Base-by-base conservation (phyloP, 495 filamentous ascomycete genomes). In the Aspergillus hancockii region DNA sequence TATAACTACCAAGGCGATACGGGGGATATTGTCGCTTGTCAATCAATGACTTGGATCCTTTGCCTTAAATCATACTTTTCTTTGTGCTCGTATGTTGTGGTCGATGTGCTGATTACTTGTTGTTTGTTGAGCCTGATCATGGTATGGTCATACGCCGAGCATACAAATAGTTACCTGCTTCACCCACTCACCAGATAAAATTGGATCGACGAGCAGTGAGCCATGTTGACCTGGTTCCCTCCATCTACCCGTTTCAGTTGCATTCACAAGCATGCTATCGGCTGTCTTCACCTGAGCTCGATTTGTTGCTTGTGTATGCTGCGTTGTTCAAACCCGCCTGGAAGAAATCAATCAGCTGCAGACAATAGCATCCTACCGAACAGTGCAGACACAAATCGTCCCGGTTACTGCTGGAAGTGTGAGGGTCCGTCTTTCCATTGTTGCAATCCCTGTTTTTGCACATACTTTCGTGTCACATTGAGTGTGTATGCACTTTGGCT, bases 261-360 rank as follows among this genome's bases (percentile, higher is more conserved):
- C 52, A 49, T 38, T 36, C 50, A 54, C 31, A 60, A 60, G 28
- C 28, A 55, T 60, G 58, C 58, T 25, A 49, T 55, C 49, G 51
- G 58, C 32, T 60, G 51, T 60, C 50, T 59, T 25, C 31, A 52
- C 12, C 21, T 60, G 43, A 55, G 32, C 13, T 41, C 58, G 22
- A 36, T 49, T 41, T 49, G 30, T 38, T 54, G 52, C 52, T 23
- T 25, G n/a, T 55, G 43, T 47, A 8, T 47, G 43, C 19, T 47
- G 16, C n/a, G 7, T n/a, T 43, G 40, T 43, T 43, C 14, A 19
- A n/a, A 47, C 19, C 43, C 19, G 1, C 19, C 21, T 22, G 19
- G 43, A 47, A 47, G 19, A 47, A 21, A 21, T 9, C 43, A n/a
- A 23, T 47, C 43, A n/a, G 21, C 40, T 18, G 43, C 43, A 43